phyloP scores from a whole-genome alignment of 345 rosid species.

The Gossypium herbaceum region DNA sequence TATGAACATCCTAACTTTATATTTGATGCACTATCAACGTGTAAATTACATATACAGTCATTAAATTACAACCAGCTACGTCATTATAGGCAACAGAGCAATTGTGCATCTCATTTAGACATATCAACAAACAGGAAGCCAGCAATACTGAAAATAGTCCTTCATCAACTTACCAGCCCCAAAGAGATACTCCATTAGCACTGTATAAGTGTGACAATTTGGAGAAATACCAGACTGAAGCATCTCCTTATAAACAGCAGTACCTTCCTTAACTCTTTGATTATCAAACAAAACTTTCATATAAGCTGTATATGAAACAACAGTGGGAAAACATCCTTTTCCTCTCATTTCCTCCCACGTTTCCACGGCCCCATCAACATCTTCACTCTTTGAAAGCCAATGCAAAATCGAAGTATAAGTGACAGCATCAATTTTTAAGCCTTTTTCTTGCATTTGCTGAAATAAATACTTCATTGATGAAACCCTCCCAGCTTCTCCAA shows the following conservation, averaged over 20 bases:
- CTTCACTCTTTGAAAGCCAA: constrained; percentile 67
- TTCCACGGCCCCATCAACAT: constrained; percentile 56
- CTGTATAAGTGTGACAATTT: constrained; percentile 77
- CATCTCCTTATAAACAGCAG: constrained; percentile 70
- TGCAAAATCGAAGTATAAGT: constrained; percentile 79
- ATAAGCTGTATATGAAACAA: constrained; percentile 78
- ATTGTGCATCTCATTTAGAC: constrained; percentile 11
- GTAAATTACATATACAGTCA: too few species aligned
- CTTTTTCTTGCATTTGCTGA: constrained; percentile 57
- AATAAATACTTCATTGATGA: constrained; percentile 61
- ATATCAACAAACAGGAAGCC: constrained; percentile 37
- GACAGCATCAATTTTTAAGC: constrained; percentile 54
- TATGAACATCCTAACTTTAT: not conserved
- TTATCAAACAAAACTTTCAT: constrained; percentile 69
- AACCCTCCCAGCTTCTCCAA: constrained; percentile 84
- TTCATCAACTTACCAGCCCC: constrained; percentile 39
- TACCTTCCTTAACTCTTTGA: constrained; percentile 58
- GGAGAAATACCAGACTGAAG: constrained; percentile 52
- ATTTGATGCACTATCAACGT: not conserved
- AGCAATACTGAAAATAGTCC: constrained; percentile 16
- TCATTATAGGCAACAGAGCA: not conserved
- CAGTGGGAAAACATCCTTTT: constrained; percentile 45
- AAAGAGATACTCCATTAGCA: constrained; percentile 69
- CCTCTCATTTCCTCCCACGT: constrained; percentile 74
- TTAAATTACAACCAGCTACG: too few species aligned